Conservation (phyloP, 202 grass and related monocot genomes). For the Eragrostis tef region DNA sequence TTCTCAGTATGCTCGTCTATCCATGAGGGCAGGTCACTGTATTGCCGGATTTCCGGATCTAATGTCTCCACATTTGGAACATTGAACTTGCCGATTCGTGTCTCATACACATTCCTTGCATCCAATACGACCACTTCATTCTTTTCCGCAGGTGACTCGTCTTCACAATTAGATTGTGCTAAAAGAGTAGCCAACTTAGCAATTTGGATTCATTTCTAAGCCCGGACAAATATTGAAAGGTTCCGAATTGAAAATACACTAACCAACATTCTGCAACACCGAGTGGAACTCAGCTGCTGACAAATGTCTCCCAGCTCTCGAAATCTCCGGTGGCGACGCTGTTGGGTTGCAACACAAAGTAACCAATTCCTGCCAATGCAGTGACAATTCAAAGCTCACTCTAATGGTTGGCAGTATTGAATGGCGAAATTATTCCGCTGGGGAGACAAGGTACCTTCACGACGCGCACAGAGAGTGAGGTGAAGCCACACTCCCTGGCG, state of each 20-base stretch:
- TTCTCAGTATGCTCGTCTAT: conserved; percentile 77
- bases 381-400: conserved; percentile 16
- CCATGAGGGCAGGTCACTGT: conserved; percentile 85
- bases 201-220: neutral
- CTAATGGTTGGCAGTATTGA: neutral
- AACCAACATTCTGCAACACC: conserved; percentile 67
- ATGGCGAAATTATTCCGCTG: conserved; percentile 1
- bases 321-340: conserved; percentile 53
- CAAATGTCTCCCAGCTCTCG: conserved; percentile 67
- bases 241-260: conserved; percentile 7
- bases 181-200: conserved; percentile 5
- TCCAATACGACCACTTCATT: conserved; percentile 79
- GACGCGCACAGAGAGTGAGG: conserved; percentile 73
- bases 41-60: conserved; percentile 83
- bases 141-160: conserved; percentile 31
- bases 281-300: conserved; percentile 75
- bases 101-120: conserved; percentile 88
- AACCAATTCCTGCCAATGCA: conserved; percentile 71
- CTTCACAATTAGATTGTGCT: conserved; percentile 37
- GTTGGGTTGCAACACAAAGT: conserved; percentile 71
- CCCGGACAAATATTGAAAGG: neutral
- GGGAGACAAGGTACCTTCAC: conserved; percentile 59
- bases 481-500: conserved; percentile 84
- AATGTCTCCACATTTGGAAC: conserved; percentile 74
- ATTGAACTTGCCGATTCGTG: conserved; percentile 83